A percentile compares a stretch with the other conserved stretches of the same genome.
Conservation (phyloP, 352 stramenopile species). For the Phytophthora quininea region DNA sequence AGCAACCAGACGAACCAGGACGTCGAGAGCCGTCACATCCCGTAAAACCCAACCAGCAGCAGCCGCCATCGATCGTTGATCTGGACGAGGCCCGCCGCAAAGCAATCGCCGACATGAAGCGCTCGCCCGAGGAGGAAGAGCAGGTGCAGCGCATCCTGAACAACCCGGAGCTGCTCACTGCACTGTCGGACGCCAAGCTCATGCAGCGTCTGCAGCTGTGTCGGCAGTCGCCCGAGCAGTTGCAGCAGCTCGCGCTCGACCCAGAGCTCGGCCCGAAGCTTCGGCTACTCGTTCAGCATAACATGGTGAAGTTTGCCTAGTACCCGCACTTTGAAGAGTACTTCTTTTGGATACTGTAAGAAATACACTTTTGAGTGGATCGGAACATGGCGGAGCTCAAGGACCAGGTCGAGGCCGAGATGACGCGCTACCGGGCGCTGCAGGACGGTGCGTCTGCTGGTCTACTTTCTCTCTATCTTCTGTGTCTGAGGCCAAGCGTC, state of each 20-base stretch:
- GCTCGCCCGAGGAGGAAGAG: conserved; percentile 60
- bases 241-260: conserved; percentile 54
- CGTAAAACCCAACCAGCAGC: background rate
- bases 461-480: background rate
- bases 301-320: conserved; percentile 60
- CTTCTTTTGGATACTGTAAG: background rate
- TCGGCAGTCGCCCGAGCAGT: conserved; percentile 42
- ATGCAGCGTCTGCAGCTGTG: conserved; percentile 62
- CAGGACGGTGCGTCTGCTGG: conserved; percentile 79
- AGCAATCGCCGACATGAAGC: conserved; percentile 65
- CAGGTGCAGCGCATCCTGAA: conserved; percentile 73
- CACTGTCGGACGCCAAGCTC: conserved; percentile 59
- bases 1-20: conserved; percentile 13
- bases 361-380: background rate
- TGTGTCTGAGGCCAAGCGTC: background rate
- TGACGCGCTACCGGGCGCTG: conserved; percentile 89
- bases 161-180: conserved; percentile 65
- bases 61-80: conserved; percentile 56
- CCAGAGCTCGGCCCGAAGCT: conserved; percentile 56
- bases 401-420: conserved; percentile 88
- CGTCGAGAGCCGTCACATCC: background rate
- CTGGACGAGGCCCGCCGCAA: conserved; percentile 55
- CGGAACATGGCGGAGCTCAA: conserved; percentile 46
- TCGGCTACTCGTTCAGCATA: conserved; percentile 53
- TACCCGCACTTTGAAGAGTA: too few relatives aligned